A percentile compares a stretch with the other conserved stretches of the same genome.
Conservation (phyloP, 768 basidiomycete genomes). For the Chlorophyllum brunneum region DNA sequence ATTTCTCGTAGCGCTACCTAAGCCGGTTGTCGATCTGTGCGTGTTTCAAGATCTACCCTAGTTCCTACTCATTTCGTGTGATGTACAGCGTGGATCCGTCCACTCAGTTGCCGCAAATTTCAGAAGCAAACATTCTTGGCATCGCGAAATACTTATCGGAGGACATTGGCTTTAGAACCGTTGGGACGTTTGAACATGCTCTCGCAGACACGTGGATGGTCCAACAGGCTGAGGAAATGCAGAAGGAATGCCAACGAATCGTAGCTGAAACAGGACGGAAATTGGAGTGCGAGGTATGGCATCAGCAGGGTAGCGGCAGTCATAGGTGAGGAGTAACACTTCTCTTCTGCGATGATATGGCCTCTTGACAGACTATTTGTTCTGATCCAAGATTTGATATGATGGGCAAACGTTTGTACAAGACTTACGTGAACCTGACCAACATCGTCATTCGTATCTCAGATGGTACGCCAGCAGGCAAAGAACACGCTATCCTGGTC, state of each 20-base stretch:
- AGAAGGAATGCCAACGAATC: conserved; percentile 57
- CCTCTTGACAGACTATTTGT: neutral
- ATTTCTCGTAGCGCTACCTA: conserved; percentile 45
- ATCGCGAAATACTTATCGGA: conserved; percentile 72
- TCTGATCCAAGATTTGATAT: conserved; percentile 74
- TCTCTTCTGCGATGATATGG: neutral
- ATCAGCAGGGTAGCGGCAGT: conserved; percentile 83
- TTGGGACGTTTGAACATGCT: conserved; percentile 87
- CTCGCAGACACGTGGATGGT: conserved; percentile 82
- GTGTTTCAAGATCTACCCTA: conserved; percentile 15
- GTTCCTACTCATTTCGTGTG: neutral
- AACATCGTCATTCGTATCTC: conserved; percentile 90
- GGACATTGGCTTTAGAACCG: conserved; percentile 85
- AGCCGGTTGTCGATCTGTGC: conserved; percentile 51
- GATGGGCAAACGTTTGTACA: conserved; percentile 80
- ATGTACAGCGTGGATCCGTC: conserved; percentile 37
- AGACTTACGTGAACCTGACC: conserved; percentile 81
- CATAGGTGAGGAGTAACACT: conserved; percentile 59
- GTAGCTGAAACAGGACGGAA: conserved; percentile 44
- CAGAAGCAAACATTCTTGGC: conserved; percentile 63
- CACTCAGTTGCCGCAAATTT: conserved; percentile 65
- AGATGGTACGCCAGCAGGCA: conserved; percentile 64
- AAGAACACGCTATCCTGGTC: conserved; percentile 80
- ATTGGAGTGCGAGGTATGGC: conserved; percentile 89
- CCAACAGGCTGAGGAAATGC: conserved; percentile 56